Evolutionary conservation across 495 filamentous ascomycete genomes (phyloP).

Genomic region (Peziza echinospora): DNA sequence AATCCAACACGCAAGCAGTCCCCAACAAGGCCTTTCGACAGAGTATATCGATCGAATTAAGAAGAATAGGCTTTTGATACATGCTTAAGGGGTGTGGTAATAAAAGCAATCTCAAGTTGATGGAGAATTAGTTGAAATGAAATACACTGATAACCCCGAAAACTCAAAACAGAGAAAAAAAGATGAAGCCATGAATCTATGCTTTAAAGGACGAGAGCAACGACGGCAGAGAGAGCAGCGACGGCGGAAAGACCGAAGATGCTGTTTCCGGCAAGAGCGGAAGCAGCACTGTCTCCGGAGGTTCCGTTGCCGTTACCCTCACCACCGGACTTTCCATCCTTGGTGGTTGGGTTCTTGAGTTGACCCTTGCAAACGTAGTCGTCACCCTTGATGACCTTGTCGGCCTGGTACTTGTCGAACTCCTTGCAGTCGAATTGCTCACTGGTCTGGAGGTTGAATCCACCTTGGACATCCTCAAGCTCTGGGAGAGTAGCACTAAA

Average conservation of each 20-base stretch:
- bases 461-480: conserved; percentile 58
- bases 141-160: not conserved
- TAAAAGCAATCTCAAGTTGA: not conserved
- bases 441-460: conserved; percentile 65
- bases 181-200: not conserved
- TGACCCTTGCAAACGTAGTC: conserved; percentile 23
- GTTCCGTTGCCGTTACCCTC: not conserved
- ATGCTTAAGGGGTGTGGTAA: not conserved
- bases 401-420: conserved; percentile 10
- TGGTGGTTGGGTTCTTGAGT: conserved; percentile 13
- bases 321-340: conserved; percentile 12
- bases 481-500: conserved; percentile 44
- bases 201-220: conserved; percentile 3
- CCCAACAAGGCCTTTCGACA: too few relatives aligned
- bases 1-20: too few relatives aligned
- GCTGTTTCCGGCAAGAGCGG: not conserved
- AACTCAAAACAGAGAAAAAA: not conserved
- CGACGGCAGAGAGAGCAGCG: conserved; percentile 11
- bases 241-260: conserved; percentile 7
- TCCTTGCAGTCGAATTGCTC: conserved; percentile 34
- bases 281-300: conserved; percentile 15
- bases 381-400: conserved; percentile 23
- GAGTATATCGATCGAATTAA: too few relatives aligned
- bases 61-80: too few relatives aligned
- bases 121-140: not conserved